Evolutionary conservation across 257 asterid species (phyloP), one percentile per base, ranked within the genome.

Genomic region (Plantago major): DNA sequence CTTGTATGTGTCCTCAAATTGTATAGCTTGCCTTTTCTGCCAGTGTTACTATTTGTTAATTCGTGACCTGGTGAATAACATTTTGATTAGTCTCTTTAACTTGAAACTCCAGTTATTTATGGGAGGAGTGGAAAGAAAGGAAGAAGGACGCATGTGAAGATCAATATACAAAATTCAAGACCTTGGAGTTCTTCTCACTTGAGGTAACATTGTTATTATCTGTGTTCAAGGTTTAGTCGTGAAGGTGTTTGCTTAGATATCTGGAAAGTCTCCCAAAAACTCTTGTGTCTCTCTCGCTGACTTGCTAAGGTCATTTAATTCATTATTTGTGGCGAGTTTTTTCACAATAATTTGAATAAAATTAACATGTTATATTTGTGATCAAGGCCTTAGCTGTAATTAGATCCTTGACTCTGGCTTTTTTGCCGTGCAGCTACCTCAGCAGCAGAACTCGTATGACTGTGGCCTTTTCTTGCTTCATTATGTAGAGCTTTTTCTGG

Each of bases 381-480:
- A 16, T 16, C 7, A 15, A 33, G 0, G 5, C 45, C 15, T 37
- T 7, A 58, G 57, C 11, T 47, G 43, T 48, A 38, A 53, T 59
- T 5, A 49, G 62, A 64, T 68, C 59, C 56, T 76, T 71, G 63
- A 71, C 67, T 71, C 60, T 42, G 48, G 53, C 56, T 60, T 48
- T 37, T 64, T 49, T 30, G 65, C 57, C 55, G 58, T 76, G 93
- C 86, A 89, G 97, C 72, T 92, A 63, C 99, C 99, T 0, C 99
- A 92, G 72, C 99, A 92, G 81, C 97, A 73, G 68, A 92, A 92
- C 66, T 74, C 78, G 15, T 92, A 60, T 51, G 99, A 92, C 69
- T 92, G 99, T 71, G 99, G 97, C 65, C 95, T 92, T 72, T 92
- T 89, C 79, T 78, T 92, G 71, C 99, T 92, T 55, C 99, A 92